Evolutionary conservation across 208 protist species (phyloP).

Genomic region (Porcisia hertigi): DNA sequence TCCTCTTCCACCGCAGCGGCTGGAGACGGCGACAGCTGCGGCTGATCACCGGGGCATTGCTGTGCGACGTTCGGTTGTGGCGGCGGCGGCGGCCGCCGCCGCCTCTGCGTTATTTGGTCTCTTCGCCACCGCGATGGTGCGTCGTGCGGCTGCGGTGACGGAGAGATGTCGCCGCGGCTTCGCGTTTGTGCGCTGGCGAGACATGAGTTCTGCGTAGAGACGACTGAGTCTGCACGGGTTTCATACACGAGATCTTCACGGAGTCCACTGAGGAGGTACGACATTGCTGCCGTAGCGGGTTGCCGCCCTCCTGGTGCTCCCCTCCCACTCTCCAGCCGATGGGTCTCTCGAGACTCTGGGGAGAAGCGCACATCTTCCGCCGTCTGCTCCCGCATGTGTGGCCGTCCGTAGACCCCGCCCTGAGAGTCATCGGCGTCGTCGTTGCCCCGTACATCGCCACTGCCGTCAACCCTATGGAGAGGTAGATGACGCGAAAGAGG

Average conservation of each 20-base stretch:
- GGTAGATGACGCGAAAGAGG: neutral
- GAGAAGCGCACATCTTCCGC: neutral
- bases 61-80: neutral
- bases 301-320: neutral
- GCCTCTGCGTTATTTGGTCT: neutral
- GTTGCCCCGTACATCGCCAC: neutral
- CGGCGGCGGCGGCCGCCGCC: neutral
- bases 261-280: neutral
- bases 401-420: neutral
- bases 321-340: neutral
- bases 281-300: neutral
- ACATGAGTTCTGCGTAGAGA: neutral
- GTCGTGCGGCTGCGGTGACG: slow-evolving; percentile 10
- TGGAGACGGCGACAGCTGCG: slow-evolving; percentile 7
- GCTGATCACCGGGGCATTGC: neutral
- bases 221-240: slow-evolving; percentile 12
- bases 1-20: neutral
- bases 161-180: slow-evolving; percentile 1
- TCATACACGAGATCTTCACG: neutral
- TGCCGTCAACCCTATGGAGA: neutral
- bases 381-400: neutral
- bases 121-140: neutral
- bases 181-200: neutral
- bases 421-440: neutral
- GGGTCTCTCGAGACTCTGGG: neutral